phyloP scores from a whole-genome alignment of 2,329 filamentous ascomycete genomes.

The Pyrenochaeta sp. region DNA sequence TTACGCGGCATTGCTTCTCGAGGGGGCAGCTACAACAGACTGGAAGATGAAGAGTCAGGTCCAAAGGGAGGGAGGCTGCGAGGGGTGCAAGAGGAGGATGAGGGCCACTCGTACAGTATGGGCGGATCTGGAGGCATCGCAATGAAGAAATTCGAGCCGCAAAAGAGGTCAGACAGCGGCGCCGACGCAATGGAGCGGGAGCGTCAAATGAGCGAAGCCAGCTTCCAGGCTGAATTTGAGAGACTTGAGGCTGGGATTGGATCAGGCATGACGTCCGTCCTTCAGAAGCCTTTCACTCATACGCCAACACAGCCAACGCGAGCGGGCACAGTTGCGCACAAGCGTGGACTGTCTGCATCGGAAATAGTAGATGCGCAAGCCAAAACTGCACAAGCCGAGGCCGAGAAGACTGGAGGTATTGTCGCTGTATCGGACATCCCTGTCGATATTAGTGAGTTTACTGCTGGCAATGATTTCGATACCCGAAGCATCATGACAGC shows the following conservation, averaged over 20 bases:
- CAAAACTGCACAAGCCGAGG: slow-evolving; percentile 51
- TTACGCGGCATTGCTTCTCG: slow-evolving; percentile 27
- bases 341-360: slow-evolving; percentile 24
- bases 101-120: slow-evolving; percentile 36
- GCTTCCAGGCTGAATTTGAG: slow-evolving; percentile 46
- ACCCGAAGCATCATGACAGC: slow-evolving; percentile 34
- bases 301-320: slow-evolving; percentile 17
- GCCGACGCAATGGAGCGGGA: slow-evolving; percentile 26
- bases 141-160: slow-evolving; percentile 32
- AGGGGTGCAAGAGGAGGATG: slow-evolving; percentile 40
- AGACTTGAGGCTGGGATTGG: slow-evolving; percentile 45
- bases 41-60: slow-evolving; percentile 42
- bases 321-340: slow-evolving; percentile 25
- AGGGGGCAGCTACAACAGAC: slow-evolving; percentile 35
- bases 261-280: slow-evolving; percentile 44
- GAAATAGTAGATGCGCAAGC: slow-evolving; percentile 26
- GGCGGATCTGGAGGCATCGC: slow-evolving; percentile 38
- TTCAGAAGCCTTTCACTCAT: slow-evolving; percentile 44
- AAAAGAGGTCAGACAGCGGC: slow-evolving; percentile 13
- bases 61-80: slow-evolving; percentile 16
- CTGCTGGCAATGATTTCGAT: slow-evolving; percentile 46
- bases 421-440: slow-evolving; percentile 51
- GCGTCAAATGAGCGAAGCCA: slow-evolving; percentile 36
- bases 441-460: slow-evolving; percentile 53
- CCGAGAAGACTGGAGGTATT: slow-evolving; percentile 53